Base-by-base conservation (phyloP, 2,329 filamentous ascomycete species). In the Orbilia brochopaga region DNA sequence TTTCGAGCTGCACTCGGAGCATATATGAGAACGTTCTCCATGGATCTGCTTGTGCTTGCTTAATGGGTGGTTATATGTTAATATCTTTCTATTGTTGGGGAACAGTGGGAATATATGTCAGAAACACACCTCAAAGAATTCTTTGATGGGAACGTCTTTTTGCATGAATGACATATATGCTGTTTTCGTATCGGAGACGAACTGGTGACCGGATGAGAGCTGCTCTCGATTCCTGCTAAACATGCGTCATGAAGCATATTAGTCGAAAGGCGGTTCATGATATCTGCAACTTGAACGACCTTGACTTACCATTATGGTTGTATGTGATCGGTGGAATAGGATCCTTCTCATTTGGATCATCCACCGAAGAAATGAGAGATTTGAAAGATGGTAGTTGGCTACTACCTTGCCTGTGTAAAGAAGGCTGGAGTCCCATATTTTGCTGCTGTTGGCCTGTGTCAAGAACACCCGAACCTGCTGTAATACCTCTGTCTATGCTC, bases 11-110 rank as follows among this genome's bases (percentile, higher is more conserved):
- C 67, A 72, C 11, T 64, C 60, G 15, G 40, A 24, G 23, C 67
- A 72, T 27, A 72, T 57, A 61, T 72, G 67, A 7, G 60, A 65
- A 5, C 67, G 48, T 19, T 72, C 67, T 1, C 67, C 67, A 21
- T 72, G 67, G 21, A 72, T 72, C 42, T 72, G 67, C 19, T 65
- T 72, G 42, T 72, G 67, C 37, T 72, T 72, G 52, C 67, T 70
- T 3, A 3, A 15, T 15, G 15, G 5, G 11, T 3, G 40, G 5
- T 44, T 15, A 15, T 44, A 44, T 17, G 40, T 32, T 32, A 32
- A 8, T 17, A 44, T 6, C 15, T 15, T 15, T 15, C 17, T 44
- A 37, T 37, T 37, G 15, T 37, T 37, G 35, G 35, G 35, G 35
- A 37, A n/a, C 27, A 32, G 27, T 6, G 17, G 40, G 11, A 8